Percentiles rank a stretch among this genome's conserved stretches.
phyloP scores from a whole-genome alignment of 2,329 filamentous ascomycete genomes.

The Scleromitrula shiraiana region DNA sequence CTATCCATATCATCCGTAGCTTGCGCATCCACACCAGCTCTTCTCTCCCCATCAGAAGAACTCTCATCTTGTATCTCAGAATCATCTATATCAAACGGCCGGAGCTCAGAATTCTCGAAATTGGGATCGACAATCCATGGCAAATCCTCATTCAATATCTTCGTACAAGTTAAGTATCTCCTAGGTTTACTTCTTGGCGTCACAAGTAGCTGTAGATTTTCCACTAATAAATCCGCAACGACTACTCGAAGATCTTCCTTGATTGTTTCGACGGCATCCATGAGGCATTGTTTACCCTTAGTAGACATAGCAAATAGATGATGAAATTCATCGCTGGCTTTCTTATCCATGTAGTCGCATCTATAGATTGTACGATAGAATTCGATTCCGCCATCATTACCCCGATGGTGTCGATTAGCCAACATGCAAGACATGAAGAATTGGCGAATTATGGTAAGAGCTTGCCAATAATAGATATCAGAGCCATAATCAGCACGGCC shows the following conservation, averaged over 20 bases:
- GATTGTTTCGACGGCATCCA: conserved; percentile 1
- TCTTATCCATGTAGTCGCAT: conserved; percentile 13
- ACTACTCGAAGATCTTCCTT: conserved; percentile 6
- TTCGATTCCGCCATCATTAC: conserved; percentile 21
- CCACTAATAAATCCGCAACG: conserved; percentile 2
- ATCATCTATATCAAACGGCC: too few species aligned
- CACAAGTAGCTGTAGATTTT: not conserved
- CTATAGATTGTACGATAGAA: conserved; percentile 22
- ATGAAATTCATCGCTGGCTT: conserved; percentile 3
- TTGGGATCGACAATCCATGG: conserved; percentile 39
- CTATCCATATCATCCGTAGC: too few species aligned
- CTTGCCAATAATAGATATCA: conserved; percentile 27
- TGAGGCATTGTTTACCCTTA: conserved; percentile 7
- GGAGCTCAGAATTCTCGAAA: too few species aligned
- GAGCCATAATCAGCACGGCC: conserved; percentile 22
- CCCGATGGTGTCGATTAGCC: conserved; percentile 15
- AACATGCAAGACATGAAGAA: conserved; percentile 15
- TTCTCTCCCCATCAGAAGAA: not conserved
- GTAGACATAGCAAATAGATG: conserved; percentile 5
- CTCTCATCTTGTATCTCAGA: not conserved
- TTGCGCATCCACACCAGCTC: not conserved
- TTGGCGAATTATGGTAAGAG: conserved; percentile 20
- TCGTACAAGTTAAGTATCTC: conserved; percentile 7
- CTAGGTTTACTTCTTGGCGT: not conserved
- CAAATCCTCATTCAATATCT: conserved; percentile 50